These are phyloP conservation scores for Neckera pumila DNA, from an alignment of 225 moss, liverwort and hornwort species.

Conservation along the genomic window DNA sequence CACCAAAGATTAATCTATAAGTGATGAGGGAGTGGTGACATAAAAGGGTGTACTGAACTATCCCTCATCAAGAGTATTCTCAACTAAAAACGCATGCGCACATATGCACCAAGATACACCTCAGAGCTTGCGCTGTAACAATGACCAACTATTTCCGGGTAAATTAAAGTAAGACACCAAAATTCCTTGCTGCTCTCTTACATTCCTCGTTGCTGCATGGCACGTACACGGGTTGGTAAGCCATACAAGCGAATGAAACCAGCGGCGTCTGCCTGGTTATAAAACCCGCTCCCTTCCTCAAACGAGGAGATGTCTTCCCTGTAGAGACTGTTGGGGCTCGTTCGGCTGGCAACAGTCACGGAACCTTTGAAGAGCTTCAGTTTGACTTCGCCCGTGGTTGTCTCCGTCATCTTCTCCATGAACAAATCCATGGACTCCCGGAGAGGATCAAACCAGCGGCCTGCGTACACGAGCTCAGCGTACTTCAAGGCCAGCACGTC, in stretches of 20 bases:
- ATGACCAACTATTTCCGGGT: neutral
- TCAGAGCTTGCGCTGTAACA: neutral
- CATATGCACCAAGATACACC: neutral
- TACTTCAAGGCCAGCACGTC: slow-evolving; percentile 82
- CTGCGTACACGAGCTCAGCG: slow-evolving; percentile 84
- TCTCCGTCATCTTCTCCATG: slow-evolving; percentile 85
- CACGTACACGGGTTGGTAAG: slow-evolving; percentile 75
- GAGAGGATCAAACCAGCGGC: slow-evolving; percentile 94
- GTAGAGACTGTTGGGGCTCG: slow-evolving; percentile 80
- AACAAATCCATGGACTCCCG: slow-evolving; percentile 91
- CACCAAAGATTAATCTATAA: neutral
- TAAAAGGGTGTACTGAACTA: neutral
- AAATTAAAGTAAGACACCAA: neutral
- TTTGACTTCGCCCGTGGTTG: slow-evolving; percentile 71
- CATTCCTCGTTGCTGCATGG: slow-evolving; percentile 42
- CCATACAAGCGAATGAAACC: slow-evolving; percentile 93
- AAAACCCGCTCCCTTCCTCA: slow-evolving; percentile 91
- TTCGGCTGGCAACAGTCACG: slow-evolving; percentile 53
- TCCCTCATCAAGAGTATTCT: neutral
- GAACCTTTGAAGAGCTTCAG: slow-evolving; percentile 84
- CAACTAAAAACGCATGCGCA: neutral
- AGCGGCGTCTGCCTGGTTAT: slow-evolving; percentile 87
- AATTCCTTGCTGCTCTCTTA: neutral
- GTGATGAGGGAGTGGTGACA: neutral
- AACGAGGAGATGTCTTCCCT: slow-evolving; percentile 93